phyloP scores from a whole-genome alignment of 2,329 filamentous ascomycete genomes.

The Microsporum canis region DNA sequence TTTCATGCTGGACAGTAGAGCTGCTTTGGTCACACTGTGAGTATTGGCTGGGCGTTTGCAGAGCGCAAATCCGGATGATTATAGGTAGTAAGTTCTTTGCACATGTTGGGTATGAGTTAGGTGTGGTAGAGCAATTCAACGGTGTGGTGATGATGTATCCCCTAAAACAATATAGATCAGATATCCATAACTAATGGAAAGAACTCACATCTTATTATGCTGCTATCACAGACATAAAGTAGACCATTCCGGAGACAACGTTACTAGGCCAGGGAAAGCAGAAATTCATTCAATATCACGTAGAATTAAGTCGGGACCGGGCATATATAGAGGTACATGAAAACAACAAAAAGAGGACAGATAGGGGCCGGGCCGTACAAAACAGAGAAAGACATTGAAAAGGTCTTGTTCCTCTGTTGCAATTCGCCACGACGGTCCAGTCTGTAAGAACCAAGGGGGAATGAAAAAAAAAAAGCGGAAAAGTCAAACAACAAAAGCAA shows the following conservation, averaged over 20 bases:
- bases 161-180: too few species aligned
- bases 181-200: too few species aligned
- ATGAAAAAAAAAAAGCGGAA: neutral
- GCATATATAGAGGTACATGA: constrained; percentile 1
- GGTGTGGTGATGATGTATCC: too few species aligned
- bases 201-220: neutral
- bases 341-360: neutral
- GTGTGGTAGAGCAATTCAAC: too few species aligned
- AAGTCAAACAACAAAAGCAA: neutral
- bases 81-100: too few species aligned
- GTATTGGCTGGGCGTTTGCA: neutral
- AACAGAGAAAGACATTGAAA: neutral
- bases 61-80: too few species aligned
- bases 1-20: neutral
- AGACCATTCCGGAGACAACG: neutral
- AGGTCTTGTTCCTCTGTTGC: neutral
- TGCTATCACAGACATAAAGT: neutral
- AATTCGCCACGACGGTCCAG: neutral
- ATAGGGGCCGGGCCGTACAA: neutral
- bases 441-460: neutral
- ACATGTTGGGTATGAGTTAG: too few species aligned
- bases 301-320: constrained; percentile 4
- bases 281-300: constrained; percentile 2
- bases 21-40: neutral
- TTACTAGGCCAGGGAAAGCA: neutral